phyloP scores from a whole-genome alignment of 768 basidiomycete genomes.

The Serendipita vermifera region DNA sequence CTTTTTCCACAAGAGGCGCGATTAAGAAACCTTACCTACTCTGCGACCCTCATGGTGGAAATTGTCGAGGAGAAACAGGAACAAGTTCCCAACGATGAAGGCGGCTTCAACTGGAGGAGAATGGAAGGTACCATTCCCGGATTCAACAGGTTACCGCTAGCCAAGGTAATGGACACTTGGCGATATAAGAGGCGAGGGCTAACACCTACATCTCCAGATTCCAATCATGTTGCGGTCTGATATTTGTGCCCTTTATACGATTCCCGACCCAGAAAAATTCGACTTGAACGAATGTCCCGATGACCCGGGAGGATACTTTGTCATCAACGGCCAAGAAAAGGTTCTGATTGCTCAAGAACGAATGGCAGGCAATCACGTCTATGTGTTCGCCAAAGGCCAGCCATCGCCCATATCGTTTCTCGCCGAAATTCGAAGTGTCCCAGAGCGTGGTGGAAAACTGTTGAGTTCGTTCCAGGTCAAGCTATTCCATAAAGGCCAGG shows the following conservation, averaged over 20 bases:
- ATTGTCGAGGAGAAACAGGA: conserved; percentile 73
- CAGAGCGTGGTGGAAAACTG: conserved; percentile 96
- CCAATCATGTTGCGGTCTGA: conserved; percentile 96
- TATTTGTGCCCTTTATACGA: conserved; percentile 78
- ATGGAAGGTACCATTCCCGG: conserved; percentile 67
- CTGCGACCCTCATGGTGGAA: conserved; percentile 88
- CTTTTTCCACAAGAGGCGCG: conserved; percentile 97
- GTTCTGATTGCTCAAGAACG: conserved; percentile 99
- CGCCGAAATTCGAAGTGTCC: conserved; percentile 92
- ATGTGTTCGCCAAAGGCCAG: conserved; percentile 95
- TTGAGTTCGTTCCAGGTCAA: conserved; percentile 97
- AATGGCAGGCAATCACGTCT: conserved; percentile 99
- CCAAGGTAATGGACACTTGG: too few relatives aligned
- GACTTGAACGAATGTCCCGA: conserved; percentile 97
- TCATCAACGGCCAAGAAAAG: conserved; percentile 99
- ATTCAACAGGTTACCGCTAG: conserved; percentile 33
- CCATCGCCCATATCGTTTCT: conserved; percentile 92
- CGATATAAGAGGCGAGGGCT: too few relatives aligned
- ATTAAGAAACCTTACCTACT: conserved; percentile 89
- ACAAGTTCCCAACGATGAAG: conserved; percentile 51
- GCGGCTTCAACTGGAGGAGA: conserved; percentile 56
- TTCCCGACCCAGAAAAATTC: conserved; percentile 69
- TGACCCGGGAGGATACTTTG: conserved; percentile 98
- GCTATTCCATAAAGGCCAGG: conserved; percentile 83
- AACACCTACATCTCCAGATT: conserved; percentile 44